Base-by-base conservation (phyloP, 305 asterid genomes). In the Fraxinus nigra region DNA sequence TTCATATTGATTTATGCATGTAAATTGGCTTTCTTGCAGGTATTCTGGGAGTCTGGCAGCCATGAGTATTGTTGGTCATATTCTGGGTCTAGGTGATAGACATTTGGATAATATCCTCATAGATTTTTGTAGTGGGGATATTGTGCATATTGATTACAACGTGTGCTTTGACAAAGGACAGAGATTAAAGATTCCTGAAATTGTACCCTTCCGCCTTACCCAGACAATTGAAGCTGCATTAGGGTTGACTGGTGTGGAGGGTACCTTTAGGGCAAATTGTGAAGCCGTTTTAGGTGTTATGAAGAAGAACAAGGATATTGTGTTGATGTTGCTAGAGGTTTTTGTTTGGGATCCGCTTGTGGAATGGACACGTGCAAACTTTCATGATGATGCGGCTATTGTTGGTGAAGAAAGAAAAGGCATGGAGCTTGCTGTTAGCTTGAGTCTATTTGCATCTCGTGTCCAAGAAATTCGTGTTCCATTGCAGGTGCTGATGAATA, bases 371-470 rank as follows among this genome's bases (percentile, higher is more conserved):
- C 97, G 94, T 77, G 98, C 97, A 84, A 97, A 97, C 90, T 92
- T 95, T 87, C 99, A 95, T 89, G 99, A 97, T 61, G 99, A 95
- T 85, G 99, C 98, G 48, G 99, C 98, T 75, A 93, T 97, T 79
- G 97, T 97, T 84, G 98, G 99, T 70, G 99, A 97, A 90, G 99
- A 97, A 89, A 92, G 99, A 75, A 97, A 89, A 86, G 99, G 99
- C 89, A 97, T 97, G 99, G 99, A 97, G 87, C 97, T 97, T 82
- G 99, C 99, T n/a, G 99, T 97, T 74, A 97, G 99, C 90, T 88
- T 97, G 87, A 97, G 99, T 90, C 89, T 97, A 61, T 97, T 97
- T 78, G 98, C 99, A 33, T 97, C 99, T 5, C 98, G 98, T 8
- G 95, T 95, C 92, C 99, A 95, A 90, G 99, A 97, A 89, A 93